Conservation (phyloP, 441 rosid genomes). For the Erodium chrysanthum region DNA sequence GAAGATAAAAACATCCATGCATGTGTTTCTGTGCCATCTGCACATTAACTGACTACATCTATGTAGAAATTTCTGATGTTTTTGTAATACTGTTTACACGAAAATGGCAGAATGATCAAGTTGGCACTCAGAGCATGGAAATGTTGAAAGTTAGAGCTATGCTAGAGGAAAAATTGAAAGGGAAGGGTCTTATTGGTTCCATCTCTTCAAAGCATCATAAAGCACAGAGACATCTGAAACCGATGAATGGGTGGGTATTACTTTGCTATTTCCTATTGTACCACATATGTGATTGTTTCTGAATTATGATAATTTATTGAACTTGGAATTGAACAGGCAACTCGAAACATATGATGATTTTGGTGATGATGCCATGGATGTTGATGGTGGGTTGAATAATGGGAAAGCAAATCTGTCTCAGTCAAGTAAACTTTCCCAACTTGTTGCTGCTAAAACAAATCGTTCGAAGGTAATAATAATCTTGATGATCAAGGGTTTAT, state of each 20-base stretch:
- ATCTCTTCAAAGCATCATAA: constrained; percentile 36
- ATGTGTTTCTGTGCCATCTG: background rate
- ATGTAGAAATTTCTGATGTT: background rate
- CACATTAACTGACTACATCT: background rate
- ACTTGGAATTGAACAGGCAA: constrained; percentile 34
- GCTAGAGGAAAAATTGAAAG: constrained; percentile 66
- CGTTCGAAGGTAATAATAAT: constrained; percentile 44
- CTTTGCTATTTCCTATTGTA: background rate
- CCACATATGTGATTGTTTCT: constrained; percentile 11
- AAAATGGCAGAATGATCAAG: constrained; percentile 40
- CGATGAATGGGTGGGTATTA: constrained; percentile 38
- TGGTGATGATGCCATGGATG: constrained; percentile 50
- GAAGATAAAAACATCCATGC: background rate
- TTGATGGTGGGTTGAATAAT: constrained; percentile 27
- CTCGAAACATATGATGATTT: constrained; percentile 78
- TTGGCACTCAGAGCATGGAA: constrained; percentile 56
- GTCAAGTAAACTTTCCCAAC: constrained; percentile 40
- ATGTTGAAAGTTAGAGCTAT: constrained; percentile 76
- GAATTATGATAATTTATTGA: constrained; percentile 17
- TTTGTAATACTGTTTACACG: background rate
- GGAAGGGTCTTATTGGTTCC: constrained; percentile 41
- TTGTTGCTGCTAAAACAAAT: constrained; percentile 38
- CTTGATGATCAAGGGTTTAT: no score
- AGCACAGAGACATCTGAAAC: constrained; percentile 35
- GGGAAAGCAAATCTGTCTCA: constrained; percentile 20